phyloP scores from a whole-genome alignment of 805 yeast genomes.

The Spathaspora girioi region DNA sequence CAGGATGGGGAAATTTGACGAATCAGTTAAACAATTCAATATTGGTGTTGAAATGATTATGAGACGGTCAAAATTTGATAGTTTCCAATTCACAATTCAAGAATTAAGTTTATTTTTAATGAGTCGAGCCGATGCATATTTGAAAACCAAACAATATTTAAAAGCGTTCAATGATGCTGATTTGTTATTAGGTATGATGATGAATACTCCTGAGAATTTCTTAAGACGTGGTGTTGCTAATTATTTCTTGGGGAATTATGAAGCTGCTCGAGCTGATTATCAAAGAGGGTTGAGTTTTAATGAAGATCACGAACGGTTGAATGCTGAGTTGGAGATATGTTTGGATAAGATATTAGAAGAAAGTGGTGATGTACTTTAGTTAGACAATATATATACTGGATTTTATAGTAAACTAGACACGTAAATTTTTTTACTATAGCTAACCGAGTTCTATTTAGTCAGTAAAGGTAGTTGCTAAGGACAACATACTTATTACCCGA shows the following conservation, averaged over 20 bases:
- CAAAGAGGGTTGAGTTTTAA: conserved; percentile 72
- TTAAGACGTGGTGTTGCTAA: conserved; percentile 67
- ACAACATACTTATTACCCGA: no score
- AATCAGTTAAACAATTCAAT: conserved; percentile 60
- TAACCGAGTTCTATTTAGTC: no score
- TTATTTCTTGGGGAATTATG: conserved; percentile 57
- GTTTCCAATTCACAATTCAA: conserved; percentile 67
- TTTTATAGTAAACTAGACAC: no score
- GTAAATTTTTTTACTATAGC: no score
- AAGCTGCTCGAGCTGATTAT: conserved; percentile 59
- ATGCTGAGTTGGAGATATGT: conserved; percentile 45
- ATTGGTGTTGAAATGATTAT: conserved; percentile 66
- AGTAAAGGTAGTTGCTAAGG: no score
- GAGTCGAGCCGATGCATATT: conserved; percentile 67
- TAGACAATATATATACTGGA: not conserved
- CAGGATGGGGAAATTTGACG: conserved; percentile 50
- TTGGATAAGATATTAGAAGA: conserved; percentile 49
- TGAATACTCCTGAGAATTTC: conserved; percentile 64
- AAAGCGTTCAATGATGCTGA: conserved; percentile 71
- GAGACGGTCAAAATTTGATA: conserved; percentile 69
- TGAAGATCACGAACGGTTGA: conserved; percentile 48
- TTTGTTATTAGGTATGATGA: conserved; percentile 54
- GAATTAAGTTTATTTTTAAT: conserved; percentile 64
- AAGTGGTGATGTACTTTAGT: conserved; percentile 49
- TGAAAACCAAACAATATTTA: conserved; percentile 50